Evolutionary conservation across 1,284 basidiomycete genomes (phyloP), one percentile per base, ranked within the genome.

Genomic region (Ustilago trichophora): DNA sequence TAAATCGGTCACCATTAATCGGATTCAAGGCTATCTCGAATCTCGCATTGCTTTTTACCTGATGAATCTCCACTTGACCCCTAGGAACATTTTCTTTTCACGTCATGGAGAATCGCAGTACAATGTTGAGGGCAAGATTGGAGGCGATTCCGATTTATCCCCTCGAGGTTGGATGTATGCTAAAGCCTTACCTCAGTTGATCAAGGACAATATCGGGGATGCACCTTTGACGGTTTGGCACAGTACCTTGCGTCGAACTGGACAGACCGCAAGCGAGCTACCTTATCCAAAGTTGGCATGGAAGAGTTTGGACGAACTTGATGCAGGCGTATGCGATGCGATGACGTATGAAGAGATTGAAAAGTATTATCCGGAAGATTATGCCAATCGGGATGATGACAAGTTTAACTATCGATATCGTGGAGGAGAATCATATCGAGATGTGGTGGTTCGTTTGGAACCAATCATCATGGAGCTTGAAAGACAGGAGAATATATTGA

Each of bases 331-430:
- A 13, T 99, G 96, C 77, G 96, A 99, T 83, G 93, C 90, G 12
- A 98, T 99, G 96, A 98, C 96, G 1, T 99, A 98, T 80, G 90
- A 93, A 84, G 95, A 98, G 85, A 98, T 98, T 55, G 95, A 94
- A 51, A 55, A 54, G 38, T 80, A 94, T 90, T 98, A 98, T 80
- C 96, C 96, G 0, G 96, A 99, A 71, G 96, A 99, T 82, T 98
- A 95, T 80, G 94, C 93, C n/a, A 93, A 92, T 78, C 88, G 96
- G 22, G 96, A 98, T 78, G 93, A 98, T 44, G 96, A 99, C 85
- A 99, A 99, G 83, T 99, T 97, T 84, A 98, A 98, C 84, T 99
- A 99, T 82, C 88, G 96, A 21, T 98, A 98, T 83, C 72, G 83
- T 82, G 89, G 88, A 16, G 95, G 96, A 48, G 96, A 97, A 82